Evolutionary conservation across 2,329 filamentous ascomycete species (phyloP), one percentile per base, ranked within the genome.

Genomic region (Cordyceps farinosa): DNA sequence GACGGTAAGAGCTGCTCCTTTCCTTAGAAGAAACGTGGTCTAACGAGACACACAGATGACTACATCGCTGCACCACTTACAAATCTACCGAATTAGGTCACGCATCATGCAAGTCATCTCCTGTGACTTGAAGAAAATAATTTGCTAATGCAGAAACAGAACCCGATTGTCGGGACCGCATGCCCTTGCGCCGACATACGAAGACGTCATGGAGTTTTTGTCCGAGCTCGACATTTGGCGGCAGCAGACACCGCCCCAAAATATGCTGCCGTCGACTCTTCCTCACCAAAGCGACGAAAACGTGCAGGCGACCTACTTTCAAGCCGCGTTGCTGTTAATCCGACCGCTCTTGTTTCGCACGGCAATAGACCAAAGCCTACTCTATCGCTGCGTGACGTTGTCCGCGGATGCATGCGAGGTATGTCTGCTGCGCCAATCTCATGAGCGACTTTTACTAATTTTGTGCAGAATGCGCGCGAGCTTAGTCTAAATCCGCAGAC

Each of bases 131-230:
- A 22, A 22, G 22, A 15, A 4, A 51, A 32, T 34, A 17, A n/a
- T 0, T 15, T 34, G 6, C 8, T 51, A 51, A 51, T 29, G 30
- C 34, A 51, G 10, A 44, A 22, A 30, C 36, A 58, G 55, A 22
- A 58, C 55, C 15, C 55, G 55, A 47, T 22, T 58, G 29, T 58
- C 55, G 17, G 55, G 55, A 17, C 55, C 55, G 42, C 55, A 61
- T 27, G 47, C 58, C 2, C 45, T 61, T 34, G 44, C 55, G 22
- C 55, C 55, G 5, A 58, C 55, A 17, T 58, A 61, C 47, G 58
- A 61, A 15, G 48, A 51, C n/a, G 58, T 61, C 34, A 53, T 61
- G 38, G 58, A 53, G 34, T 61, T 61, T n/a, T 36, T 61, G 9
- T 47, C 47, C 5, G 58, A 61, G 36, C 47, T 61, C 27, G 50